Evolutionary conservation across 2,329 filamentous ascomycete genomes (phyloP), one percentile per base, ranked within the genome.

Genomic region (Falciphora oryzae): DNA sequence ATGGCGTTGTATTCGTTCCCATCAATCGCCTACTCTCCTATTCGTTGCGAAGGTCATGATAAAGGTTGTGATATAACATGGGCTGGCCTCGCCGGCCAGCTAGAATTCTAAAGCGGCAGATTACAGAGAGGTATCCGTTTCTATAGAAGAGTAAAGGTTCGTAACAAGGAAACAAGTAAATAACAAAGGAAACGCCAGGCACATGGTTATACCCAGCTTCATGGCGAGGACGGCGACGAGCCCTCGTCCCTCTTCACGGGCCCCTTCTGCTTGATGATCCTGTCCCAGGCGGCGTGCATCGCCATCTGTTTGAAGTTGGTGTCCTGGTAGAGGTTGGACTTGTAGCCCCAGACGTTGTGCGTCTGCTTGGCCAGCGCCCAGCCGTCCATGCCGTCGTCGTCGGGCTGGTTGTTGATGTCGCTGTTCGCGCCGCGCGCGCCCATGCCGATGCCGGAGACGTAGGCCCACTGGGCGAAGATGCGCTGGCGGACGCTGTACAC

Each of bases 381-480:
- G 28, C 32, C 59, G 56, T 78, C 76, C 25, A 83, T 76, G 66
- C 83, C 77, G 59, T 65, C 64, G 10, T 66, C 65, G 6, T 65
- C 67, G 50, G 65, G 66, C 65, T 75, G 75, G 62, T 72, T 73
- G 57, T 74, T 73, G 65, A 71, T 73, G 35, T 74, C 73, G 65
- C 69, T 71, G 56, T 70, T 68, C 53, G 68, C 65, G 32, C 68
- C 68, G 10, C 68, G 53, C 44, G 65, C 66, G 63, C 62, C 82
- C 3, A 71, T 77, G 69, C 90, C 87, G 1, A 89, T 82, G 3
- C 86, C 86, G 63, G 82, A 79, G 6, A 82, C 78, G 67, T 87
- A 73, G 57, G 65, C 65, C 71, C 71, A 74, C 65, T 89, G 63
- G 81, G 78, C 0, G 87, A 81, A 7, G 75, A 75, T 60, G n/a